These are phyloP conservation scores for Talaromyces trachyspermus DNA, from an alignment of 495 filamentous ascomycete species.

Conservation along the genomic window DNA sequence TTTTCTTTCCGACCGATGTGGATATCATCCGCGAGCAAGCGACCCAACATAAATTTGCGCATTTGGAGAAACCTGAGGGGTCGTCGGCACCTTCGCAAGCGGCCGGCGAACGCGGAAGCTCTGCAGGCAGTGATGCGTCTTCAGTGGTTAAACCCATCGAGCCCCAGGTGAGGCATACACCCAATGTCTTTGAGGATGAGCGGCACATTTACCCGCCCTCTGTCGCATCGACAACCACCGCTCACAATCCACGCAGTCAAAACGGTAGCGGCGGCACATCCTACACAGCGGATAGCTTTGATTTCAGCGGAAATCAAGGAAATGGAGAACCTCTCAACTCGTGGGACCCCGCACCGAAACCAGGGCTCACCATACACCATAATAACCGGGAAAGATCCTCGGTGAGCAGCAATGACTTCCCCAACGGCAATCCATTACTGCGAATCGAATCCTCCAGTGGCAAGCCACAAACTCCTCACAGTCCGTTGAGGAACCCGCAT, in stretches of 20 bases:
- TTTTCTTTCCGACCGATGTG: slow-evolving; percentile 84
- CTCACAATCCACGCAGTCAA: slow-evolving; percentile 76
- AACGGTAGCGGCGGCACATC: slow-evolving; percentile 93
- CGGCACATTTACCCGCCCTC: slow-evolving; percentile 90
- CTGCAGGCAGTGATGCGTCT: slow-evolving; percentile 39
- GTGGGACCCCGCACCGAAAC: slow-evolving; percentile 29
- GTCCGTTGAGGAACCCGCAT: slow-evolving; percentile 29
- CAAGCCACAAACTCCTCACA: slow-evolving; percentile 22
- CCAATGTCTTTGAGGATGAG: slow-evolving; percentile 68
- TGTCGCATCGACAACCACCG: slow-evolving; percentile 63
- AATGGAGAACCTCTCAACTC: slow-evolving; percentile 1
- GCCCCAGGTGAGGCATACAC: slow-evolving; percentile 46
- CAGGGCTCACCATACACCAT: slow-evolving; percentile 55
- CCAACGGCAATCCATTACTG: slow-evolving; percentile 73
- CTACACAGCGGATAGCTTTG: slow-evolving; percentile 65
- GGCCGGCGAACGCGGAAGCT: slow-evolving; percentile 15
- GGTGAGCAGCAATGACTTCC: slow-evolving; percentile 72
- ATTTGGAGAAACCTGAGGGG: slow-evolving; percentile 49
- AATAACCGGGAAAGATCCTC: slow-evolving; percentile 62
- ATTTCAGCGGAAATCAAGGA: slow-evolving; percentile 23
- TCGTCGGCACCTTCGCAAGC: slow-evolving; percentile 25
- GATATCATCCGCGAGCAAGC: slow-evolving; percentile 96
- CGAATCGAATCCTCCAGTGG: slow-evolving; percentile 72
- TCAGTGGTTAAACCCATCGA: slow-evolving; percentile 58
- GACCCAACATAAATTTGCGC: slow-evolving; percentile 67